phyloP scores from a whole-genome alignment of 768 basidiomycete genomes.

The Termitomyces titanicus region DNA sequence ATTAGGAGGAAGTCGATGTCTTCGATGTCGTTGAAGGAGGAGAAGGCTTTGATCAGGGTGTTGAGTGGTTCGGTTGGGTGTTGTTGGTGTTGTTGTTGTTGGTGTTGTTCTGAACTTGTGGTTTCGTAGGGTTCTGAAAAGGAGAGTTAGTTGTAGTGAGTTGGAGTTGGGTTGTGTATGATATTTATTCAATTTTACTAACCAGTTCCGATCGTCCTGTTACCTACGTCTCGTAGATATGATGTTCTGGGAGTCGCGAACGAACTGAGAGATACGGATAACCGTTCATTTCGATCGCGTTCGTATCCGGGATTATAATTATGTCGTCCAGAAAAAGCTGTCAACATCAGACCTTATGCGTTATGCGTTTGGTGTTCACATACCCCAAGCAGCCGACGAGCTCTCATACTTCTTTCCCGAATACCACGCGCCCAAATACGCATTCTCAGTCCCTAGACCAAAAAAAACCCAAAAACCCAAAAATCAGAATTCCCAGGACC shows the following conservation, averaged over 20 bases:
- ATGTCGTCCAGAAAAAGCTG: slow-evolving; percentile 59
- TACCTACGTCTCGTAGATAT: slow-evolving; percentile 70
- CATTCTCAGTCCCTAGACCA: slow-evolving; percentile 83
- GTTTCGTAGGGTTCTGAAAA: slow-evolving; percentile 25
- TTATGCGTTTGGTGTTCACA: too few relatives aligned
- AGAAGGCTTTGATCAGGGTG: slow-evolving; percentile 77
- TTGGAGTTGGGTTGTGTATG: too few relatives aligned
- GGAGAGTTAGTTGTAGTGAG: not conserved
- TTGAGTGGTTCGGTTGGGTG: slow-evolving; percentile 58
- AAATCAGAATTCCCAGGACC: not conserved
- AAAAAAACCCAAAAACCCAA: too few relatives aligned
- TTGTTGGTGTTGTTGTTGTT: too few relatives aligned
- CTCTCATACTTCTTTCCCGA: slow-evolving; percentile 58
- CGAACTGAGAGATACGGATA: slow-evolving; percentile 37
- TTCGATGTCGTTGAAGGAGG: slow-evolving; percentile 61
- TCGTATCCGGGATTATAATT: too few relatives aligned
- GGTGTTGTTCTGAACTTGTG: slow-evolving; percentile 26
- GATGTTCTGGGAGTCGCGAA: slow-evolving; percentile 63
- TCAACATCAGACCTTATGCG: too few relatives aligned
- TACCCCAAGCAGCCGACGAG: slow-evolving; percentile 39
- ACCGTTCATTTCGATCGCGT: too few relatives aligned
- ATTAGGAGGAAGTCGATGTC: slow-evolving; percentile 60
- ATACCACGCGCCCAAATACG: slow-evolving; percentile 81
- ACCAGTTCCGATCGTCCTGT: slow-evolving; percentile 66
- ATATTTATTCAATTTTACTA: not conserved